Evolutionary conservation across 2,329 filamentous ascomycete genomes (phyloP), one percentile per base, ranked within the genome.

Genomic region (Pseudohalonectria lignicola): DNA sequence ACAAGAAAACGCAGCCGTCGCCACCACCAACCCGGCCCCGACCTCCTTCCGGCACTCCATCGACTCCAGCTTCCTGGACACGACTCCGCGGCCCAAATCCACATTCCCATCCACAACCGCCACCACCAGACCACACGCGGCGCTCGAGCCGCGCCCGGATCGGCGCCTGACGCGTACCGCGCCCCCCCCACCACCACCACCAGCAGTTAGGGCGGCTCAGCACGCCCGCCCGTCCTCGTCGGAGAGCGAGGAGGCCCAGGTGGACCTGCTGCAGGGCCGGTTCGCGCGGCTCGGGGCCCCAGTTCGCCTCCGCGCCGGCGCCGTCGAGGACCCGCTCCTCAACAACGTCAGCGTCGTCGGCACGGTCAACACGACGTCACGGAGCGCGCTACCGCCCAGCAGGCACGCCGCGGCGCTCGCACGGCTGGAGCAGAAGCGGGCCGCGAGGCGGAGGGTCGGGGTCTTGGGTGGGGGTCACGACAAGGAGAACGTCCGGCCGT

Each of bases 361-460:
- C 37, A 43, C 56, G 20, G 57, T 51, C 17, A 66, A 64, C 36
- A 36, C 58, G 19, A 53, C 58, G 5, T 60, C 64, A 4, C 64
- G 62, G 41, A 56, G 54, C 9, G 10, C 45, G 2, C 49, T 76
- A 11, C 61, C 72, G 8, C 64, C 68, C 4, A 67, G 71, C 36
- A 61, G 74, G 25, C 61, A 63, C 33, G 67, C 69, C 6, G 72
- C 71, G 1, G 73, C 71, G 10, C 59, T 73, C 37, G 73, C 71
- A 31, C 58, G 71, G 7, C 63, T 77, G 12, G 66, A 74, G 52
- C 62, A 66, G 52, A 64, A 69, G 49, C 67, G 64, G 50, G 62
- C 64, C n/a, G 65, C 74, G 51, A 69, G 69, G 50, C 61, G 58
- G 50, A 56, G 55, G 41, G 40, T 17, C 34, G 34, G 28, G 33